Evolutionary conservation across 345 rosid species (phyloP).

Genomic region (Luvunga scandens): DNA sequence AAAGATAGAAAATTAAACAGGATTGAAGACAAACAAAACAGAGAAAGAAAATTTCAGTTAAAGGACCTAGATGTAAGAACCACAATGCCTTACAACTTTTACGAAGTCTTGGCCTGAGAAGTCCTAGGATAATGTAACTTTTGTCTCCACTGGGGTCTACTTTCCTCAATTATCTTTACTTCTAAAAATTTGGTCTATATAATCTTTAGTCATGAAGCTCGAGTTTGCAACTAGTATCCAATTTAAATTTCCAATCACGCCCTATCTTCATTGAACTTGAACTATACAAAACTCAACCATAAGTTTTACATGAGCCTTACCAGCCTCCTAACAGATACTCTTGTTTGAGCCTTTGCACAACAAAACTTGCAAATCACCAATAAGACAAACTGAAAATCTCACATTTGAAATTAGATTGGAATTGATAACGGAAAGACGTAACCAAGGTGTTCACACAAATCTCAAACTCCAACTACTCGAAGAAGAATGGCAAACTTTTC

Average conservation of each 20-base stretch:
- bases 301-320: background rate
- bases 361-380: background rate
- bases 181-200: background rate
- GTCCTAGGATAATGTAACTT: background rate
- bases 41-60: no score
- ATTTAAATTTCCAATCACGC: background rate
- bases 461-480: background rate
- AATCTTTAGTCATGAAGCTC: background rate
- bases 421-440: no score
- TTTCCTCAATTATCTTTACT: background rate
- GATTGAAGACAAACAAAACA: no score
- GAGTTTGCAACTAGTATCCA: background rate
- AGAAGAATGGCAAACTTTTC: background rate
- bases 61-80: no score
- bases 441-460: background rate
- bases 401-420: background rate
- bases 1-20: no score
- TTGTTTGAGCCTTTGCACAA: background rate
- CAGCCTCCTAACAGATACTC: background rate
- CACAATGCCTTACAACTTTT: no score
- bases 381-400: background rate
- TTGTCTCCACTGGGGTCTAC: background rate
- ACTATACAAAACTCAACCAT: background rate
- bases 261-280: background rate
- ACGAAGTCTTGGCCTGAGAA: no score